Evolutionary conservation across 2,329 filamentous ascomycete species (phyloP), one percentile per base, ranked within the genome.

Genomic region (Penicillium sp.): DNA sequence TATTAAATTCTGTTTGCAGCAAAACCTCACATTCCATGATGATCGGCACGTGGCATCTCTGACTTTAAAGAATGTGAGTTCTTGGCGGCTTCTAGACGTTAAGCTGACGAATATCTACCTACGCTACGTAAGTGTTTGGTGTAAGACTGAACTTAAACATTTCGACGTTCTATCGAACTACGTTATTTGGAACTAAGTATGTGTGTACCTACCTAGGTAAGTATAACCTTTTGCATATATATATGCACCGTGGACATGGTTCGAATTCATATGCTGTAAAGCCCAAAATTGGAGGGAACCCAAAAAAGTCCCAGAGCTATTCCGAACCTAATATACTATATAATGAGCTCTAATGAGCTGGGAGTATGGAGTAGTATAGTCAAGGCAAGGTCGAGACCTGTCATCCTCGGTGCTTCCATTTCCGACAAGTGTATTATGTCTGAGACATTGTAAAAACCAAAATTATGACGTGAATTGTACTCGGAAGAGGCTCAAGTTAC

Each of bases 321-420:
- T 24, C 5, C 13, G 3, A 11, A 8, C 4, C 13, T 11, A 11
- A 14, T 46, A 46, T n/a, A 24, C 31, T n/a, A 1, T 35, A 29
- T 10, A 29, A 29, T 10, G 29, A 29, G 7, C 24, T 10, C 8
- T 8, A 24, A 34, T 46, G 5, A 1, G 14, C 18, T 46, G 29
- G 31, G 14, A 46, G 22, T 2, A 24, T 34, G 18, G 9, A 24
- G 29, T 32, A 2, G 54, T 61, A 35, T 45, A 53, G 13, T 24
- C 58, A 49, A 40, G 40, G n/a, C 37, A 24, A 39, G 49, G 26
- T n/a, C 9, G 11, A 26, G 32, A 16, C 11, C 34, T 16, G 16
- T 50, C 14, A 14, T 39, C 20, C 31, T 18, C 2, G 16, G 24
- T 18, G 29, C 32, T 53, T 56, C 61, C 54, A 52, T 57, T 60